Percentiles rank a stretch among this genome's conserved stretches.
Evolutionary conservation across 805 yeast genomes (phyloP).

Genomic region (Zygoascus flipseniorum): DNA sequence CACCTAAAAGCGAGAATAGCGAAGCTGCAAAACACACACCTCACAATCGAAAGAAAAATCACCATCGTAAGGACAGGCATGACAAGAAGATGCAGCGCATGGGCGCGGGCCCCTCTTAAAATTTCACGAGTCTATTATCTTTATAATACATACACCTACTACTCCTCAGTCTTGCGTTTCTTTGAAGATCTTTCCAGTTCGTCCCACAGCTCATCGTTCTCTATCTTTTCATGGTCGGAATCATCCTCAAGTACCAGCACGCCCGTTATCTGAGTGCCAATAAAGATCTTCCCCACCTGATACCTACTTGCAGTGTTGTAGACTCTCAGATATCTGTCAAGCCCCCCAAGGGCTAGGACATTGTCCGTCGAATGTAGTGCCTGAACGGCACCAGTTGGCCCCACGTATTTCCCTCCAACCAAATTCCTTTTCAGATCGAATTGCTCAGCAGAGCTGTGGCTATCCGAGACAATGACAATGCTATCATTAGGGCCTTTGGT

Average conservation of each 20-base stretch:
- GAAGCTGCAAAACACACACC: neutral
- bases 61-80: slow-evolving; percentile 10
- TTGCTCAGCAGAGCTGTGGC: slow-evolving; percentile 54
- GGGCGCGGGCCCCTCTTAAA: neutral
- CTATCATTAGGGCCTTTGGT: slow-evolving; percentile 24
- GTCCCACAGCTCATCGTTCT: slow-evolving; percentile 34
- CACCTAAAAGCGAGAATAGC: neutral
- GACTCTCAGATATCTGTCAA: slow-evolving; percentile 79
- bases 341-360: slow-evolving; percentile 67
- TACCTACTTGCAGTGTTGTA: slow-evolving; percentile 55
- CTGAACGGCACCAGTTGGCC: slow-evolving; percentile 66
- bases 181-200: slow-evolving; percentile 17
- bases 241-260: slow-evolving; percentile 38
- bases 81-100: slow-evolving; percentile 13
- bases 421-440: slow-evolving; percentile 31
- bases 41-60: slow-evolving; percentile 1
- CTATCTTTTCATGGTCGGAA: slow-evolving; percentile 20
- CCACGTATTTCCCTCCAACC: slow-evolving; percentile 55
- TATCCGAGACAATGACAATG: slow-evolving; percentile 57
- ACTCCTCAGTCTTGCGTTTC: slow-evolving; percentile 1
- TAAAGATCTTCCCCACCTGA: slow-evolving; percentile 59
- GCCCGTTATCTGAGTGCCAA: slow-evolving; percentile 61
- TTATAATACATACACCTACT: neutral
- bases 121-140: neutral
- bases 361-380: slow-evolving; percentile 23